Percentiles rank a stretch among this genome's conserved stretches.
Evolutionary conservation across 2,329 filamentous ascomycete species (phyloP).

Genomic region (Phoma herbarum): DNA sequence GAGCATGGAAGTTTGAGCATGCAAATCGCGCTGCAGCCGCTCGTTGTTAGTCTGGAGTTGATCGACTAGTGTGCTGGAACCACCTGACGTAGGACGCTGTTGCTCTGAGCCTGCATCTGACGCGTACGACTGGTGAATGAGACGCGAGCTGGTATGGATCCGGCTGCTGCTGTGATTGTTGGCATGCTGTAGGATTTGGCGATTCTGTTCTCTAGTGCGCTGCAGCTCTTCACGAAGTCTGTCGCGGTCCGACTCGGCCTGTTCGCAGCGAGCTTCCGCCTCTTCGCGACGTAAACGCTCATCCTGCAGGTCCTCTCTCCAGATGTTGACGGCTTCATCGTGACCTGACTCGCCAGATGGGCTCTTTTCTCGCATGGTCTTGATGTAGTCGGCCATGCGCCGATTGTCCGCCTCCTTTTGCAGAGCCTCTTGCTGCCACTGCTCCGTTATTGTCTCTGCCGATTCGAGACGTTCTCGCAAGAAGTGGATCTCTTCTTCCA

Average conservation of each 20-base stretch:
- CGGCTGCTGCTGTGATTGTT: conserved; percentile 49
- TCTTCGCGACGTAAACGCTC: conserved; percentile 90
- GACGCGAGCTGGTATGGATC: conserved; percentile 50
- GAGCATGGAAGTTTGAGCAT: conserved; percentile 96
- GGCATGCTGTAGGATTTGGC: conserved; percentile 43
- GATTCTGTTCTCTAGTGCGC: conserved; percentile 64
- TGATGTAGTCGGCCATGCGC: conserved; percentile 83
- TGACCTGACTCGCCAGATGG: conserved; percentile 50
- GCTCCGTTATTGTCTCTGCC: conserved; percentile 83
- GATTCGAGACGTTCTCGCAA: conserved; percentile 86
- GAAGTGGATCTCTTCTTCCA: conserved; percentile 86
- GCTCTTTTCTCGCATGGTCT: conserved; percentile 63
- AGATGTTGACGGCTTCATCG: conserved; percentile 71
- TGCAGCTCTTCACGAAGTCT: conserved; percentile 85
- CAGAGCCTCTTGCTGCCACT: conserved; percentile 78
- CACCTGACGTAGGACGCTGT: conserved; percentile 36
- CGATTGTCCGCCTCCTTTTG: conserved; percentile 85
- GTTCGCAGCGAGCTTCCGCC: conserved; percentile 84
- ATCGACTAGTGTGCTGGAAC: conserved; percentile 79
- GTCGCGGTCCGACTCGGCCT: conserved; percentile 88
- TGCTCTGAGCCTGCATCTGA: conserved; percentile 53
- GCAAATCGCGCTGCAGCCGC: conserved; percentile 88
- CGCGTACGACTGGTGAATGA: conserved; percentile 51
- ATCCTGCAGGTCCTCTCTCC: conserved; percentile 92
- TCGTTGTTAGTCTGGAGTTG: conserved; percentile 91